Percentiles rank a stretch among this genome's conserved stretches.
Evolutionary conservation across 2,329 filamentous ascomycete species (phyloP).

Genomic region (Teratosphaeria nubilosa): DNA sequence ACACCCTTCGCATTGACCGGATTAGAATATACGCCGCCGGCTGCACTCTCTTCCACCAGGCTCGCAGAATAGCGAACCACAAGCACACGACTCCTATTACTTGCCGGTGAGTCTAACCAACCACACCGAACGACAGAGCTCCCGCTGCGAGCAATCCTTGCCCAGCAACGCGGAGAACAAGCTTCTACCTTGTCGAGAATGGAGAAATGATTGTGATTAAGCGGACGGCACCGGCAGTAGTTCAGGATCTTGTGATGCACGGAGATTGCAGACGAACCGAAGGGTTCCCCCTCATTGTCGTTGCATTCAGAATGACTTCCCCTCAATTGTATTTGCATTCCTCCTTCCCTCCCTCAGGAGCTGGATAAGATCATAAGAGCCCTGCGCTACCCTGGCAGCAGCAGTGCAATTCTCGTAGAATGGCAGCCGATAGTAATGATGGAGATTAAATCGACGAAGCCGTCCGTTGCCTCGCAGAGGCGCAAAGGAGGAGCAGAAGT

Average conservation of each 20-base stretch:
- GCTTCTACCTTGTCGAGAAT: not conserved
- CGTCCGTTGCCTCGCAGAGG: constrained; percentile 1
- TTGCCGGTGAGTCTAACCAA: not conserved
- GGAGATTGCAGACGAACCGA: not conserved
- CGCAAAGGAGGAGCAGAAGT: not conserved
- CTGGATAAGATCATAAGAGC: not conserved
- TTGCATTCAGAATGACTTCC: too few relatives aligned
- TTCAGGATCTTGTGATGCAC: not conserved
- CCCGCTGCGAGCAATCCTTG: not conserved
- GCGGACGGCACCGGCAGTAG: not conserved
- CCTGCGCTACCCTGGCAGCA: not conserved
- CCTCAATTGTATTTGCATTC: not conserved
- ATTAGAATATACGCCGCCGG: too few relatives aligned
- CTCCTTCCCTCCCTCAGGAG: not conserved
- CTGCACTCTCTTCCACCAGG: too few relatives aligned
- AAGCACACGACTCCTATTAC: too few relatives aligned
- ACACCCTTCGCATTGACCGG: too few relatives aligned
- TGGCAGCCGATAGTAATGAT: not conserved
- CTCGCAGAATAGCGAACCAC: too few relatives aligned
- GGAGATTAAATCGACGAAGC: not conserved
- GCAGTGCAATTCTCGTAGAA: not conserved
- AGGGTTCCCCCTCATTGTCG: too few relatives aligned
- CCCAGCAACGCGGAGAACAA: not conserved
- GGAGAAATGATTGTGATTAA: not conserved
- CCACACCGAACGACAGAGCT: not conserved